These are phyloP conservation scores for Phytomonas sp. DNA, from an alignment of 208 protist species.

Conservation along the genomic window DNA sequence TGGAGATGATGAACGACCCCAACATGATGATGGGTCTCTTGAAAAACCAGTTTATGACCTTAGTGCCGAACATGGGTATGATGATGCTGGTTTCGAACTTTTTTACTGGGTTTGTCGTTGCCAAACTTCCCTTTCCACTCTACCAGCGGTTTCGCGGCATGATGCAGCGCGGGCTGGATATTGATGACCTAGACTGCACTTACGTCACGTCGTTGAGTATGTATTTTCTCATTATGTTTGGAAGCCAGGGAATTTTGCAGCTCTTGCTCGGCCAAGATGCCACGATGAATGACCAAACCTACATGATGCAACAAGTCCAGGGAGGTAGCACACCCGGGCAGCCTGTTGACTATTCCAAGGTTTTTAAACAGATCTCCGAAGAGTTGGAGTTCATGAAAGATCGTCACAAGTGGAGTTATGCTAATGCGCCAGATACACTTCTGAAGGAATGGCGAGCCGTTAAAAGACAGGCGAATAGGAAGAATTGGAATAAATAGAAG, in stretches of 20 bases:
- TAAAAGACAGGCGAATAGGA: conserved; percentile 7
- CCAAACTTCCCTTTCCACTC: conserved; percentile 94
- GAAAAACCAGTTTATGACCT: conserved; percentile 91
- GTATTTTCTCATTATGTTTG: conserved; percentile 95
- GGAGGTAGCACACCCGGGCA: conserved; percentile 25
- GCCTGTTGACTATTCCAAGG: conserved; percentile 66
- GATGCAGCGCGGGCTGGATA: conserved; percentile 94
- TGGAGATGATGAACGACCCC: conserved; percentile 91
- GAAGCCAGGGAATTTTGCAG: conserved; percentile 88
- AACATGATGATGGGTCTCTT: conserved; percentile 91
- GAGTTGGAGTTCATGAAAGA: conserved; percentile 67
- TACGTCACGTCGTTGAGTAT: conserved; percentile 94
- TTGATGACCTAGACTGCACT: conserved; percentile 89
- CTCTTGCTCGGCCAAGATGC: conserved; percentile 85
- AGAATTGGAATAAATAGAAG: conserved; percentile 3
- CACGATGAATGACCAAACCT: conserved; percentile 22
- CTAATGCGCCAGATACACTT: conserved; percentile 52
- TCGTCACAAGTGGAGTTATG: conserved; percentile 62
- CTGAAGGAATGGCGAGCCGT: conserved; percentile 42
- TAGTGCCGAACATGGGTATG: conserved; percentile 93
- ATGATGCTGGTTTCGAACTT: conserved; percentile 95
- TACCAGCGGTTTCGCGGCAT: conserved; percentile 91
- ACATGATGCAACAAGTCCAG: conserved; percentile 57
- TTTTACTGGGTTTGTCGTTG: conserved; percentile 95
- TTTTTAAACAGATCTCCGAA: conserved; percentile 70